Base-by-base conservation (phyloP, 2,329 filamentous ascomycete species). In the Penicillium sp. region DNA sequence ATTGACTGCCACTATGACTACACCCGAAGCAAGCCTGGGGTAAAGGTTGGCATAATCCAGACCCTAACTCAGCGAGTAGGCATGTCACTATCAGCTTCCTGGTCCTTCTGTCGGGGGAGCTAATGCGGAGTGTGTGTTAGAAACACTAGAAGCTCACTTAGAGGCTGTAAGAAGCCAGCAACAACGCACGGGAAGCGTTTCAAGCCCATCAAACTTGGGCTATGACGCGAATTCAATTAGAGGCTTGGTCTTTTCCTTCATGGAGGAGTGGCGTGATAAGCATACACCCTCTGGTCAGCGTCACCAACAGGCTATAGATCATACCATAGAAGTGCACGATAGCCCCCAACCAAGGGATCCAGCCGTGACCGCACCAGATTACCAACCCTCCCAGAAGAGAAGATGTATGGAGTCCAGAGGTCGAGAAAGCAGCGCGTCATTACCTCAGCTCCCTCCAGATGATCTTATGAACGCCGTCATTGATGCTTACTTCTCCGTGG, bases 401-500 rank as follows among this genome's bases (percentile, higher is more conserved):
- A 50, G 52, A 50, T 56, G 50, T 35, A 33, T 18, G 10, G 54
- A 39, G 41, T 54, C 11, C 53, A 62, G n/a, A 43, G 61, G 16
- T 6, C 54, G n/a, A 52, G 11, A 53, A n/a, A 4, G 14, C 16
- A 39, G 27, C 7, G 18, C 11, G 9, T 7, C 35, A 46, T 18
- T 24, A n/a, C 36, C 18, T 44, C 56, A 54, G 27, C 54, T 19
- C 3, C 58, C 37, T 46, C 58, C 5, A 9, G 55, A 70, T 10
- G 16, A 66, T 2, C 58, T 74, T 4, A 62, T 64, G 6, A 56
- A 73, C 4, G 67, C 70, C 5, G 69, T 76, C 13, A 65, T 79
- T 1, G 67, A 79, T 4, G 70, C 72, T 4, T 75, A 79, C 57
- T 79, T 79, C 57, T 62, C 65, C 6, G 55, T 69, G n/a, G 70